Evolutionary conservation across 2,329 filamentous ascomycete species (phyloP), one percentile per base, ranked within the genome.

Genomic region (Cladosporium sp.): DNA sequence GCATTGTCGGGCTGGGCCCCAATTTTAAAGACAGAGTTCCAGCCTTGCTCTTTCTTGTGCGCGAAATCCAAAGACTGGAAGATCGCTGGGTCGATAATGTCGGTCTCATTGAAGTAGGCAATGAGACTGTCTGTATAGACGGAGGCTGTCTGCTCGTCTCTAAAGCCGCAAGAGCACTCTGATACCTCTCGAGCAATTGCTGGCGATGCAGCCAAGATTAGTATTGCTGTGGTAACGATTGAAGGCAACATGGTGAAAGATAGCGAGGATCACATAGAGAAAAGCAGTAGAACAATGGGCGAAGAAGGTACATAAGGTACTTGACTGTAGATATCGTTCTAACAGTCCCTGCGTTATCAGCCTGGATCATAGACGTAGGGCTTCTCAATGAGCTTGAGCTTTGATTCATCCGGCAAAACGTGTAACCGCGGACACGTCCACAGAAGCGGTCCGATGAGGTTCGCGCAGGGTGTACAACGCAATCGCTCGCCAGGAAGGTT

Each of bases 101-200:
- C 68, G 4, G 80, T 79, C 65, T 83, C 81, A 67, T 83, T 83
- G 76, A 83, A 83, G 70, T 82, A 83, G 7, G 80, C 74, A 44
- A 83, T 79, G n/a, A 80, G 73, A n/a, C 77, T 77, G 47, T 83
- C 80, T 1, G 81, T 83, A 64, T 78, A 82, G 24, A 81, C 64
- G 11, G 76, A 67, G 5, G 74, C 68, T 3, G 77, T 76, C 4
- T 68, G 64, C 1, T 66, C 52, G 68, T 83, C 80, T 67, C 77
- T 78, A 66, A 78, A 83, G 14, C 81, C 81, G 67, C 81, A 83
- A 36, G 74, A 73, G 66, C 81, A 83, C 66, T 75, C 66, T 12
- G 60, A 63, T 2, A 62, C 59, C 12, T 62, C 59, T 21, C 28
- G 44, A 18, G 44, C 59, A 14, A 21, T 47, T 4, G 12, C 44